These are phyloP conservation scores for Colletotrichum siamense DNA, from an alignment of 2,329 filamentous ascomycete genomes.

Conservation along the genomic window DNA sequence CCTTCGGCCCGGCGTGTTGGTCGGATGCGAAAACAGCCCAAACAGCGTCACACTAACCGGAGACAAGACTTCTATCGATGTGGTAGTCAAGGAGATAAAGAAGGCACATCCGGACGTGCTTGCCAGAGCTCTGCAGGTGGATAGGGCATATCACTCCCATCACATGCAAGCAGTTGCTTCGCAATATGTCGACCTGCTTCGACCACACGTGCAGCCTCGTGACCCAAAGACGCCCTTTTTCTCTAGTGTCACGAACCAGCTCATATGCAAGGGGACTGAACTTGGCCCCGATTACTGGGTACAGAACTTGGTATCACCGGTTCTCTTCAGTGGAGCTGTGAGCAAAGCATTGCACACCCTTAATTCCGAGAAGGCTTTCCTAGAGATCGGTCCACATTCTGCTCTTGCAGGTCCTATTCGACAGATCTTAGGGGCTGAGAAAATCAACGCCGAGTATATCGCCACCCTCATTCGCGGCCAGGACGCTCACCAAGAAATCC, in stretches of 20 bases:
- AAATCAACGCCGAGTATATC: neutral
- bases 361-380: neutral
- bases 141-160: conserved; percentile 47
- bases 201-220: conserved; percentile 26
- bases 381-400: conserved; percentile 6
- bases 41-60: conserved; percentile 33
- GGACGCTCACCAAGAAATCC: neutral
- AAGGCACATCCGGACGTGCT: conserved; percentile 29
- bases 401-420: conserved; percentile 3
- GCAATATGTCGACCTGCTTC: conserved; percentile 39
- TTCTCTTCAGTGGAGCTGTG: neutral
- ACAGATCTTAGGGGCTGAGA: conserved; percentile 31
- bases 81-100: conserved; percentile 31
- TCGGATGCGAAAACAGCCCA: conserved; percentile 36
- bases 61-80: conserved; percentile 22
- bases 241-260: conserved; percentile 32
- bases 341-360: neutral
- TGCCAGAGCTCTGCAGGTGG: conserved; percentile 37
- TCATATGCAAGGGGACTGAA: conserved; percentile 20
- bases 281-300: neutral
- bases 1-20: conserved; percentile 27
- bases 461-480: conserved; percentile 9
- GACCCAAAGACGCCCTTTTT: neutral
- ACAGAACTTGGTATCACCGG: neutral
- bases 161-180: conserved; percentile 12